Evolutionary conservation across 768 basidiomycete genomes (phyloP).

Genomic region (Pisolithus marmoratus): DNA sequence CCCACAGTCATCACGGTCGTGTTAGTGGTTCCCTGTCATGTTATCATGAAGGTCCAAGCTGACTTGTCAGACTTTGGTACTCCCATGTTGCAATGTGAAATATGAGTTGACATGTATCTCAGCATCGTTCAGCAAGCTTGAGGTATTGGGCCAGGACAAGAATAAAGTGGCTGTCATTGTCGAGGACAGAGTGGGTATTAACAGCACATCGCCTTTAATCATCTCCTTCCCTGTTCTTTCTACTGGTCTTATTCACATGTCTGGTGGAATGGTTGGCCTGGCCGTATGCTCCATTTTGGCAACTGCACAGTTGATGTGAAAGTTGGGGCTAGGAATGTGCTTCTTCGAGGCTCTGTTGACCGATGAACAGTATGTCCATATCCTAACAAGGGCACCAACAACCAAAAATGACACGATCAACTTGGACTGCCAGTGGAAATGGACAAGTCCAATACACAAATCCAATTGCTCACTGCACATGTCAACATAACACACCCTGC

Average conservation of each 20-base stretch:
- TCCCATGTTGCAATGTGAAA: constrained; percentile 20
- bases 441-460: constrained; percentile 8
- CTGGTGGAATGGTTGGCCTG: constrained; percentile 12
- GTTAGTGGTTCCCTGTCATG: constrained; percentile 27
- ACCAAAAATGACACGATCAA: constrained; percentile 1
- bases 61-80: constrained; percentile 18
- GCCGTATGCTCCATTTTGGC: constrained; percentile 11
- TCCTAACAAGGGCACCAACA: constrained; percentile 19
- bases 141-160: constrained; percentile 11
- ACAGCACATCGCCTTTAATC: constrained; percentile 13
- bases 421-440: constrained; percentile 10
- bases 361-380: constrained; percentile 14
- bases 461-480: constrained; percentile 15
- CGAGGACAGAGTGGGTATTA: constrained; percentile 14
- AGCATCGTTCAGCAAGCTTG: constrained; percentile 17
- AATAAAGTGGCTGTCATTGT: constrained; percentile 14
- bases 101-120: constrained; percentile 13
- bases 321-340: background rate
- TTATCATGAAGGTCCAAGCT: constrained; percentile 16
- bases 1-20: constrained; percentile 28
- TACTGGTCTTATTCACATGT: constrained; percentile 10
- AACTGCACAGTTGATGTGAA: background rate
- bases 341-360: constrained; percentile 19
- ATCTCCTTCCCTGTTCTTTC: constrained; percentile 20
- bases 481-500: constrained; percentile 17